Evolutionary conservation across 2,329 filamentous ascomycete genomes (phyloP).

Genomic region (Botrytis pseudocinerea): DNA sequence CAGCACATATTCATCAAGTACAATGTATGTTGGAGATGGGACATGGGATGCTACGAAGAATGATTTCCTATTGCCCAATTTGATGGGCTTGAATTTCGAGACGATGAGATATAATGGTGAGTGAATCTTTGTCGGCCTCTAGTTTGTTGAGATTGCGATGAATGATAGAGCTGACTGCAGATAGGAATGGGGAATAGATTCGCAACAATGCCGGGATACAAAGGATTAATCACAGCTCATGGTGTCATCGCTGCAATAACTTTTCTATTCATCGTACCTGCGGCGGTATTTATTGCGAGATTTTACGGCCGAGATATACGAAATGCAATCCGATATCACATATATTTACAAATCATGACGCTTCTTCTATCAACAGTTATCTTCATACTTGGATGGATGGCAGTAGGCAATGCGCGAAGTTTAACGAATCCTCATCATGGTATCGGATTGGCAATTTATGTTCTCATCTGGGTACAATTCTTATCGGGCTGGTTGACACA

Average conservation of each 20-base stretch:
- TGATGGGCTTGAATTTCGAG: slow-evolving; percentile 74
- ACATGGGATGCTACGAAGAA: slow-evolving; percentile 81
- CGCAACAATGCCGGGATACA: slow-evolving; percentile 66
- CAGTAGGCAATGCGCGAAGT: slow-evolving; percentile 70
- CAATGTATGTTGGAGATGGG: slow-evolving; percentile 76
- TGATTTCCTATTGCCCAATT: slow-evolving; percentile 74
- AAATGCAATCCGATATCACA: slow-evolving; percentile 66
- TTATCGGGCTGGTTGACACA: slow-evolving; percentile 66
- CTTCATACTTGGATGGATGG: slow-evolving; percentile 74
- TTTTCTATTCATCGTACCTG: slow-evolving; percentile 72
- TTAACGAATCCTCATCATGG: slow-evolving; percentile 83
- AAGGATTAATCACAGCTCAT: slow-evolving; percentile 68
- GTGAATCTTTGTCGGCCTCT: slow-evolving; percentile 27
- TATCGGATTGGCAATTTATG: slow-evolving; percentile 78
- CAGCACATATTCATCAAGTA: slow-evolving; percentile 71
- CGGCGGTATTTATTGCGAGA: slow-evolving; percentile 70
- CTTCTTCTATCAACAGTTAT: slow-evolving; percentile 68
- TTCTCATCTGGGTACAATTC: slow-evolving; percentile 69
- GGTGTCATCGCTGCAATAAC: slow-evolving; percentile 70
- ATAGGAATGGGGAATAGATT: slow-evolving; percentile 80
- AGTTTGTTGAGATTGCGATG: slow-evolving; percentile 25
- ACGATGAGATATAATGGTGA: slow-evolving; percentile 83
- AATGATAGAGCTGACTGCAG: slow-evolving; percentile 9
- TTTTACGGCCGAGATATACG: slow-evolving; percentile 67
- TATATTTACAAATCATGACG: slow-evolving; percentile 71